Evolutionary conservation across 2,329 filamentous ascomycete species (phyloP).

Genomic region (Cladosporium sp.): DNA sequence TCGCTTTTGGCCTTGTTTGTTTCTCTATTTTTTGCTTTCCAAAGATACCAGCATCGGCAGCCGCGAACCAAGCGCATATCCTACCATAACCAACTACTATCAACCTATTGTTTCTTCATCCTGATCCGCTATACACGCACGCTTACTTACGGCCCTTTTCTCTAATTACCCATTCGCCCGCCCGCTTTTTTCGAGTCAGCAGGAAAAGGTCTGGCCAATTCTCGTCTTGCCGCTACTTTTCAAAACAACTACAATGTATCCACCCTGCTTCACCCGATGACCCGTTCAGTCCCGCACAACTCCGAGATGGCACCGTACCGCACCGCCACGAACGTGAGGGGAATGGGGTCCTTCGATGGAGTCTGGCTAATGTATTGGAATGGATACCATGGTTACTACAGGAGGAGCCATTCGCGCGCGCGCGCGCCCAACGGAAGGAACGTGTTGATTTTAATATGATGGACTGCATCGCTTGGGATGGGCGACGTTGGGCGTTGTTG

Average conservation of each 20-base stretch:
- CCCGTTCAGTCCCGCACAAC: neutral
- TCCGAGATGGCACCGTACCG: neutral
- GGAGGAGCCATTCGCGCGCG: neutral
- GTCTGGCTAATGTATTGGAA: neutral
- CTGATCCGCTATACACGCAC: neutral
- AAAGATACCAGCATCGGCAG: slow-evolving; percentile 16
- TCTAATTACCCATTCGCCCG: neutral
- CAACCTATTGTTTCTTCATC: neutral
- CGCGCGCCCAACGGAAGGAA: neutral
- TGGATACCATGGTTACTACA: neutral
- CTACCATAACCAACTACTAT: neutral
- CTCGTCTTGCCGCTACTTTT: neutral
- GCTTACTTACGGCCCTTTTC: slow-evolving; percentile 3
- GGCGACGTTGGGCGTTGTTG: neutral
- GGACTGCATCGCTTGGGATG: neutral
- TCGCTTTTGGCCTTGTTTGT: neutral
- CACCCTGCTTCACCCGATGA: neutral
- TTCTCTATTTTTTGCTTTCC: slow-evolving; percentile 1
- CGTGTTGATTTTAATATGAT: neutral
- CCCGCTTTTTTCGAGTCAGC: neutral
- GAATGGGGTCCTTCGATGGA: neutral
- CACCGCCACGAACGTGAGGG: neutral
- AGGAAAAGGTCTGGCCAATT: neutral
- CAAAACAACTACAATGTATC: neutral
- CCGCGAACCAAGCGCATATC: neutral